phyloP scores from a whole-genome alignment of 768 basidiomycete genomes.

The Phaeotremella skinneri region DNA sequence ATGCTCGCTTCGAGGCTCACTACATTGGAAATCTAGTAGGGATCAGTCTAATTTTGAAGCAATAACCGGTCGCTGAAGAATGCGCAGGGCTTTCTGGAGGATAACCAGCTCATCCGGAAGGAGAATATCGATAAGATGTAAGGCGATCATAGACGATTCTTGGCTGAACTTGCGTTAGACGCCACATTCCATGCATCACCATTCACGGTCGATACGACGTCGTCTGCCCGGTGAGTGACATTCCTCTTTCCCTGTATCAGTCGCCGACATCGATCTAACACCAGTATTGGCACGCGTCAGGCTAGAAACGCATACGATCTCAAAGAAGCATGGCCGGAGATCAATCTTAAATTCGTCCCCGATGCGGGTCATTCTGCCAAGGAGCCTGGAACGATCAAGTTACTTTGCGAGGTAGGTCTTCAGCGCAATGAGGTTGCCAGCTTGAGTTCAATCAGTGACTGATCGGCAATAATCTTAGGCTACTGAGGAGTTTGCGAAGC shows the following conservation, averaged over 20 bases:
- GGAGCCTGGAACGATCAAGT: slow-evolving; percentile 60
- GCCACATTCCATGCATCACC: slow-evolving; percentile 78
- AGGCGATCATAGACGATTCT: slow-evolving; percentile 26
- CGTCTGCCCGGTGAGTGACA: slow-evolving; percentile 56
- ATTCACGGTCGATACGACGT: slow-evolving; percentile 67
- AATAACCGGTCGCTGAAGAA: neutral
- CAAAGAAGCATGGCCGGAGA: slow-evolving; percentile 78
- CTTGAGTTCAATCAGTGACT: too few relatives aligned
- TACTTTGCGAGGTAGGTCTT: slow-evolving; percentile 1
- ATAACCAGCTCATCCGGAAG: slow-evolving; percentile 77
- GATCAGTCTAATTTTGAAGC: too few relatives aligned
- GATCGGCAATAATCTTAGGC: too few relatives aligned
- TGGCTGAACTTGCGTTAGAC: slow-evolving; percentile 55
- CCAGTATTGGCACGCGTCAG: slow-evolving; percentile 50
- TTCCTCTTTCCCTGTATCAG: neutral
- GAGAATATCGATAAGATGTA: slow-evolving; percentile 86
- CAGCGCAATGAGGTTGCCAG: too few relatives aligned
- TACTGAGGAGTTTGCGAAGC: neutral
- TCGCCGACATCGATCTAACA: too few relatives aligned
- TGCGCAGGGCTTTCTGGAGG: slow-evolving; percentile 72
- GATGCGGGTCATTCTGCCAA: slow-evolving; percentile 82
- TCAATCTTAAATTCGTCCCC: slow-evolving; percentile 70
- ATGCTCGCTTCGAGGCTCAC: slow-evolving; percentile 59
- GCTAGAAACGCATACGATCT: slow-evolving; percentile 74
- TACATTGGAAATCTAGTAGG: slow-evolving; percentile 78